Evolutionary conservation across 1,284 basidiomycete species (phyloP), one percentile per base, ranked within the genome.

Genomic region (Austropuccinia psidii): DNA sequence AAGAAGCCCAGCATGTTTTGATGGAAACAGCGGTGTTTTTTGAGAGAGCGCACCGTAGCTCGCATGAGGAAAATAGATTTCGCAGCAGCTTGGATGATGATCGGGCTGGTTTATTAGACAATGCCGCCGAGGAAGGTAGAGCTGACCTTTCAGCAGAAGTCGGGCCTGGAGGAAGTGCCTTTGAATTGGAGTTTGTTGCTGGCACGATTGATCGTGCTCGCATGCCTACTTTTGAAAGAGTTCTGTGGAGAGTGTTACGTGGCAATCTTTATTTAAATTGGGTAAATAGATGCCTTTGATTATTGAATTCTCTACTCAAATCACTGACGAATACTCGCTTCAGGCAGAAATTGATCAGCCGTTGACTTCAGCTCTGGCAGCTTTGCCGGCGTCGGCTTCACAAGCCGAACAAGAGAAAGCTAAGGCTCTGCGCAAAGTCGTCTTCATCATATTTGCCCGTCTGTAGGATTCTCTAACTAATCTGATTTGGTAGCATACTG

Each of bases 211-310:
- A 98, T 78, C 91, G 95, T 73, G 84, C 88, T 21, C 89, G 93
- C 75, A 86, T 98, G 81, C 87, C 91, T 1, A 96, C 92, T 11
- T 97, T 98, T 74, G 96, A 99, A 82, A 90, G 96, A 43, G 92
- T 98, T 27, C 86, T 98, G 72, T 99, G 96, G 95, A 91, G 96
- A 78, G 92, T 98, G 33, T 86, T 98, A 33, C 89, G 96, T 76
- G 96, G 96, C 70, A 98, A 99, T 81, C 84, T 99, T 37, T 99
- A 97, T 85, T 98, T 98, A 94, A 98, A 98, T 83, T 93, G 98
- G 82, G 80, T 67, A 35, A 19, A 27, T 50, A 33, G 19, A 11
- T n/a, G 13, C 24, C 9, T 21, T 4, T 5, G 1, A 37, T 55
- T 13, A 39, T 13, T 43, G 24, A 50, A 4, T 21, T 29, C 19